Evolutionary conservation across 495 filamentous ascomycete species (phyloP), one percentile per base, ranked within the genome.

Genomic region (Lophium mytilinum): DNA sequence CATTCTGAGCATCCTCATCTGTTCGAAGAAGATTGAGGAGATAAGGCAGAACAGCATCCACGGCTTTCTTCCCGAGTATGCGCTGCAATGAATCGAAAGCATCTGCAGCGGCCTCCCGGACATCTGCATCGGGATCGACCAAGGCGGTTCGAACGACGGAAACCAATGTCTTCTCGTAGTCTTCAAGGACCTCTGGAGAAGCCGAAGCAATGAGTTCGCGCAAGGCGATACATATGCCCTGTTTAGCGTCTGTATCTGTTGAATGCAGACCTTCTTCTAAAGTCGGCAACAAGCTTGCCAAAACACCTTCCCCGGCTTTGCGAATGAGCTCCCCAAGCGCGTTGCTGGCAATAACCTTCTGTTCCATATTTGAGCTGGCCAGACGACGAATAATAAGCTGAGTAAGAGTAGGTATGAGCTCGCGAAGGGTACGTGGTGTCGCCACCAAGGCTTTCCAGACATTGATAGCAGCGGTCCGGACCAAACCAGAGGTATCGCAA

Each of bases 361-460:
- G 93, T 70, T 98, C 93, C 85, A 95, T 88, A 66, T 96, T 97
- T 3, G 90, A 86, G 61, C 89, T 96, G 52, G 89, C 93, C 37
- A 98, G 83, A 37, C 93, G 87, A 52, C 90, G 84, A 70, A 97
- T 97, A 60, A 98, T 84, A 61, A 97, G 80, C 70, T 95, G 90
- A 6, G 89, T 94, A 40, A 98, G 81, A 7, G 90, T 96, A 30
- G 93, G 92, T 37, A 95, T 84, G 63, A 98, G 82, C 64, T 98
- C 93, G 71, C 95, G 95, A 61, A 98, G 83, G 18, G 87, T 96
- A 55, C 84, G 84, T 17, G 93, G 93, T 41, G 89, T 91, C 59
- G 93, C 88, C 24, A 98, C 93, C 61, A 98, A 76, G 35, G 90
- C 90, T 70, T 98, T 98, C 93, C 93, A 98, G 19, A 98, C 91